phyloP scores from a whole-genome alignment of 2,329 filamentous ascomycete species.

The Fusarium albidum region DNA sequence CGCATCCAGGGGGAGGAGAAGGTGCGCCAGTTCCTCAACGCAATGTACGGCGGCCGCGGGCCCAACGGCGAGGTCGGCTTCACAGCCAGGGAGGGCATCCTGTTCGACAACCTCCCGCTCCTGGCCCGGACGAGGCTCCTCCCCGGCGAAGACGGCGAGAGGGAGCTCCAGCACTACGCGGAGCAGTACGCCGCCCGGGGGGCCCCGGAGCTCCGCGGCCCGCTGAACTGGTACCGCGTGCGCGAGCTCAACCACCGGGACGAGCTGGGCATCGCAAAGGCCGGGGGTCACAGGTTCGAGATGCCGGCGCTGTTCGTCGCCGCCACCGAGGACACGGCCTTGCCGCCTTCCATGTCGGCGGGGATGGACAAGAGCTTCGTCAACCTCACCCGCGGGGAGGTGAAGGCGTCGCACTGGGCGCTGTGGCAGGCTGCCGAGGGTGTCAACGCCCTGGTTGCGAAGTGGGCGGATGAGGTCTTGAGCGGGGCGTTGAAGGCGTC shows the following conservation, averaged over 20 bases:
- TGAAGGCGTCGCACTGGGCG: conserved; percentile 82
- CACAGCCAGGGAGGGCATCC: conserved; percentile 66
- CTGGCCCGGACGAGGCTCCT: conserved; percentile 68
- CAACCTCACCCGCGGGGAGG: conserved; percentile 69
- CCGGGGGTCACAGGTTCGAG: conserved; percentile 59
- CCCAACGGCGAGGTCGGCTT: conserved; percentile 66
- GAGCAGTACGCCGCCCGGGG: conserved; percentile 70
- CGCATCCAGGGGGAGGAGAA: conserved; percentile 64
- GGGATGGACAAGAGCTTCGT: conserved; percentile 76
- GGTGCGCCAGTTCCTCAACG: conserved; percentile 75
- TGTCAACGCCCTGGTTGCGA: conserved; percentile 72
- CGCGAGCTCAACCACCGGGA: conserved; percentile 78
- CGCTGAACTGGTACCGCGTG: conserved; percentile 89
- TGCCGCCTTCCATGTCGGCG: conserved; percentile 74
- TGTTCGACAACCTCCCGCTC: conserved; percentile 68
- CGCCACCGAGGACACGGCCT: conserved; percentile 73
- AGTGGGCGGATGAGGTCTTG: conserved; percentile 68
- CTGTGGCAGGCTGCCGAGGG: conserved; percentile 75
- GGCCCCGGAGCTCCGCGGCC: conserved; percentile 72
- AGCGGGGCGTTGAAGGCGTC: conserved; percentile 39
- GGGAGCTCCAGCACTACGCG: conserved; percentile 81
- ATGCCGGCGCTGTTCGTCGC: conserved; percentile 78
- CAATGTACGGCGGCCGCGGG: conserved; percentile 73
- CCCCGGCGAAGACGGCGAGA: too few species aligned
- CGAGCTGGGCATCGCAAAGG: conserved; percentile 68